Percentiles rank a stretch among this genome's conserved stretches.
Evolutionary conservation across 768 basidiomycete species (phyloP).

Genomic region (Amanita rimosa): DNA sequence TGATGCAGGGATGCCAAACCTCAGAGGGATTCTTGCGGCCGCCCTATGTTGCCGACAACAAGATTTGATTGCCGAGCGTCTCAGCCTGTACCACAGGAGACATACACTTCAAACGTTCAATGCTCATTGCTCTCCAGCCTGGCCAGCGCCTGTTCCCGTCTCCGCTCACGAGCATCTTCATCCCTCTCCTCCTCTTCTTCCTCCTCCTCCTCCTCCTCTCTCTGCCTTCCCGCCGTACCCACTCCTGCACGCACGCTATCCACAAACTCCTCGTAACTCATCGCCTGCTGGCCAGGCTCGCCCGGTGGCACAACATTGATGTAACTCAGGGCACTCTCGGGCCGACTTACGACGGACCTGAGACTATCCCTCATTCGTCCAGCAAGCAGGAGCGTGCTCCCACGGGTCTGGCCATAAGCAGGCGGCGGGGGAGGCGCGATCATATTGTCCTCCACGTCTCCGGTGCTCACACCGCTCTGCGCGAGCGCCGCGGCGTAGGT

Average conservation of each 20-base stretch:
- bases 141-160: slow-evolving; percentile 46
- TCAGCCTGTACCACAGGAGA: too few species aligned
- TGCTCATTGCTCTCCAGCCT: slow-evolving; percentile 22
- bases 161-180: slow-evolving; percentile 40
- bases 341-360: slow-evolving; percentile 30
- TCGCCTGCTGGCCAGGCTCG: slow-evolving; percentile 41
- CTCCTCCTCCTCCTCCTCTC: background rate
- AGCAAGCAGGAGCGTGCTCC: slow-evolving; percentile 49
- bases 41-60: too few species aligned
- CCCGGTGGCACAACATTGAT: slow-evolving; percentile 16
- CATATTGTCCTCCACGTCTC: slow-evolving; percentile 62
- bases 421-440: slow-evolving; percentile 65
- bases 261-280: slow-evolving; percentile 38
- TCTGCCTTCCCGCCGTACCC: too few species aligned
- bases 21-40: too few species aligned
- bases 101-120: too few species aligned
- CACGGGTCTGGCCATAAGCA: slow-evolving; percentile 67
- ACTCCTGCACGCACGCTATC: slow-evolving; percentile 27
- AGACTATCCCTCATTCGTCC: slow-evolving; percentile 39
- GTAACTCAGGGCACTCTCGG: slow-evolving; percentile 24
- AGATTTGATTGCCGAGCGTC: too few species aligned
- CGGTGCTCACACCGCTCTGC: slow-evolving; percentile 57
- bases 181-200: background rate
- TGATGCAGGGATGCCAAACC: too few species aligned
- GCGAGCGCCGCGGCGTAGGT: slow-evolving; percentile 64